Conservation (phyloP, 2,329 filamentous ascomycete genomes). For the Fusarium veterinarium region DNA sequence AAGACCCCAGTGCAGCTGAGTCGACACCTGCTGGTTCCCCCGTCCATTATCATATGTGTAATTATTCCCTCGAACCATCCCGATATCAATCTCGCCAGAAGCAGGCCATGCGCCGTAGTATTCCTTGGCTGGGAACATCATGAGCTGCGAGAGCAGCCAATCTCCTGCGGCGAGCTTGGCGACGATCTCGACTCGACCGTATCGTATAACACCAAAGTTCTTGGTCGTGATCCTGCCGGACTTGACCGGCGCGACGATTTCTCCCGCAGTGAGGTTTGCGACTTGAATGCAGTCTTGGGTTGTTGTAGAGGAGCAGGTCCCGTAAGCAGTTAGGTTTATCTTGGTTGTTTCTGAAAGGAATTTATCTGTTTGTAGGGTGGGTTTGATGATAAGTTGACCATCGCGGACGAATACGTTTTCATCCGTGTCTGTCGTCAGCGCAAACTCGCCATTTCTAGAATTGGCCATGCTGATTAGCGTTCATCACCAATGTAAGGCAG, state of each 20-base stretch:
- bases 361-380: not conserved
- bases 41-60: not conserved
- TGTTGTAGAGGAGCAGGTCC: not conserved
- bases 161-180: not conserved
- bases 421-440: not conserved
- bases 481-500: accelerated
- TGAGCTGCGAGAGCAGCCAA: not conserved
- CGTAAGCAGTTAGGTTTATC: not conserved
- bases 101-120: slow-evolving; percentile 61
- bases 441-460: not conserved
- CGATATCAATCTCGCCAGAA: slow-evolving; percentile 65
- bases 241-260: not conserved
- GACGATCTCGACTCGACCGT: not conserved
- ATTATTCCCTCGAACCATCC: slow-evolving; percentile 61
- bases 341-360: not conserved
- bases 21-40: not conserved
- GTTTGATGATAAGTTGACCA: not conserved
- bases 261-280: not conserved
- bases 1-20: not conserved
- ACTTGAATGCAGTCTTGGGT: not conserved
- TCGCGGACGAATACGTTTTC: not conserved
- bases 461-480: accelerated
- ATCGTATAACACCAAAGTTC: not conserved
- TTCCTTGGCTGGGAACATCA: not conserved
- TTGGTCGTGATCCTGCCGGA: not conserved